Evolutionary conservation across 768 basidiomycete species (phyloP).

Genomic region (Mrakia frigida): DNA sequence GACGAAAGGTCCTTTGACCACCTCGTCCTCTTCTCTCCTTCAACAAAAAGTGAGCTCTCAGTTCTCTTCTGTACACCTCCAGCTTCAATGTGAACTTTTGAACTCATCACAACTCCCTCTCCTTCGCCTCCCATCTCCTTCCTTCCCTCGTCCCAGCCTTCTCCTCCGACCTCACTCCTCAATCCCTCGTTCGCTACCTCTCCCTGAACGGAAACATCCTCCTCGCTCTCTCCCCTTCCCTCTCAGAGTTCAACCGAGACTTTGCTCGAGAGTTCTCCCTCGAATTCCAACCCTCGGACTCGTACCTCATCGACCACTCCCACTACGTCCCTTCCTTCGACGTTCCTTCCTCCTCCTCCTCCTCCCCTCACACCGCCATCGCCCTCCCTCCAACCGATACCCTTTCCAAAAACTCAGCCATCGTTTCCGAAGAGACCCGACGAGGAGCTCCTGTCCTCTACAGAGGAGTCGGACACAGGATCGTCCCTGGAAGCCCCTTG

Average conservation of each 20-base stretch:
- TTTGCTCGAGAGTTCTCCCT: slow-evolving; percentile 91
- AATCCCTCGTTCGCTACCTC: slow-evolving; percentile 67
- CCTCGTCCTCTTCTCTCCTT: slow-evolving; percentile 77
- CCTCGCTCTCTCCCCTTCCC: slow-evolving; percentile 61
- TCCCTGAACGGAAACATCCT: slow-evolving; percentile 65
- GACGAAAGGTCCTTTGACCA: slow-evolving; percentile 74
- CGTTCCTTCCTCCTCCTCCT: not conserved
- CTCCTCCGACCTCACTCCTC: slow-evolving; percentile 71
- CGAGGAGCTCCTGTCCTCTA: slow-evolving; percentile 12
- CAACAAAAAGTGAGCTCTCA: slow-evolving; percentile 67
- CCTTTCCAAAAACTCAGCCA: slow-evolving; percentile 53
- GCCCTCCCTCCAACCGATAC: slow-evolving; percentile 51
- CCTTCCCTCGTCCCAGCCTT: slow-evolving; percentile 50
- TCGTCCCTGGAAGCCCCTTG: slow-evolving; percentile 51
- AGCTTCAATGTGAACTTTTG: too few species aligned
- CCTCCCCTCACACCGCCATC: slow-evolving; percentile 32
- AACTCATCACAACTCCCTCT: not conserved
- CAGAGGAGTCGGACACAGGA: slow-evolving; percentile 36
- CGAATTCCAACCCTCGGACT: slow-evolving; percentile 76
- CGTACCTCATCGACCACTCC: slow-evolving; percentile 80
- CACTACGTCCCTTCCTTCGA: slow-evolving; percentile 58
- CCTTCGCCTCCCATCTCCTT: not conserved
- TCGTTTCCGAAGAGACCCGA: slow-evolving; percentile 34
- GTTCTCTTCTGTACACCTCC: slow-evolving; percentile 17
- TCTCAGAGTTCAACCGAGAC: slow-evolving; percentile 58